These are phyloP conservation scores for Vitis amurensis DNA, from an alignment of 164 flowering plant genomes.

Conservation along the genomic window DNA sequence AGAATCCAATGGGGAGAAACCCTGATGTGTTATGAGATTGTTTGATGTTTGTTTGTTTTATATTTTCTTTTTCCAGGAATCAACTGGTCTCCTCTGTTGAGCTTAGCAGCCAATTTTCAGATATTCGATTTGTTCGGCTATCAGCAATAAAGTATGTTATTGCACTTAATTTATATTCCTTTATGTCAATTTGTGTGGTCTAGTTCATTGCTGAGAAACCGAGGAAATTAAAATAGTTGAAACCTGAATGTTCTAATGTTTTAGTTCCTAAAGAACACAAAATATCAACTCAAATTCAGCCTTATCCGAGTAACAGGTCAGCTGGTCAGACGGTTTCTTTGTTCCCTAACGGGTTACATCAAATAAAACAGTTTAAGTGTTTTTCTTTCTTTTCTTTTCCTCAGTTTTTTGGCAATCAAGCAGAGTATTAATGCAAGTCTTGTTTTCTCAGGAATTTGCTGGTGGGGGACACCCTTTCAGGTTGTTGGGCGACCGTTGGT, in stretches of 20 bases:
- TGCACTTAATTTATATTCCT: not conserved
- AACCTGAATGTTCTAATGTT: too few species aligned
- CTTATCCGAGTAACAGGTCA: too few species aligned
- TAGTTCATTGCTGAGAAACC: too few species aligned
- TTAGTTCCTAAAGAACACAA: too few species aligned
- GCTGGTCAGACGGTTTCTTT: too few species aligned
- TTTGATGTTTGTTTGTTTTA: not conserved
- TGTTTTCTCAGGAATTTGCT: slow-evolving; percentile 57
- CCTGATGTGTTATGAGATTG: not conserved
- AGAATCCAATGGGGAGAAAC: not conserved
- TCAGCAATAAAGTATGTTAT: slow-evolving; percentile 60
- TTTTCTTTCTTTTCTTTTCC: too few species aligned
- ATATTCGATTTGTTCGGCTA: slow-evolving; percentile 72
- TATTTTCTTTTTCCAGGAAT: slow-evolving; percentile 43
- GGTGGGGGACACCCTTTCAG: slow-evolving; percentile 67
- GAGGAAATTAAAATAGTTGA: too few species aligned
- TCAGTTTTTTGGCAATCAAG: too few species aligned
- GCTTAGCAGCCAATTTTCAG: slow-evolving; percentile 66
- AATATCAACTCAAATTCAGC: too few species aligned
- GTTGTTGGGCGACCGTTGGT: slow-evolving; percentile 93
- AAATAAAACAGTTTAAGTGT: too few species aligned
- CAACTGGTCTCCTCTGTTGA: slow-evolving; percentile 55
- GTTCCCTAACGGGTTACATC: too few species aligned
- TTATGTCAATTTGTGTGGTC: too few species aligned
- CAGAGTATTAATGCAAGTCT: not conserved